These are phyloP conservation scores for Teratosphaeria pseudoeucalypti DNA, from an alignment of 2,329 filamentous ascomycete species.

Conservation along the genomic window DNA sequence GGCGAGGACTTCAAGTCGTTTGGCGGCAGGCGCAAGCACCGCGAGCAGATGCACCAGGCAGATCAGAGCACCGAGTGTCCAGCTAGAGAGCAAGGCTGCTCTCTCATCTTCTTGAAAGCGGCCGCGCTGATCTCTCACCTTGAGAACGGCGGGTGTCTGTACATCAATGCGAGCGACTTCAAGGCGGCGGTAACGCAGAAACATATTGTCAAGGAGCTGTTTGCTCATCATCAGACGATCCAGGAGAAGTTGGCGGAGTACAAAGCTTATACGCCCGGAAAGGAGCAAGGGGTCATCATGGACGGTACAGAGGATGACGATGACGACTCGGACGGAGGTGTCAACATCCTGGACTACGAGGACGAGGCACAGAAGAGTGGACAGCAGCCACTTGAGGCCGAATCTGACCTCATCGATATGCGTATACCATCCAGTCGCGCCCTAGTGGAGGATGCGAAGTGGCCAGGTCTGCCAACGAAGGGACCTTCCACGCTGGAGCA, in stretches of 20 bases:
- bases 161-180: conserved; percentile 35
- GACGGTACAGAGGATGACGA: not conserved
- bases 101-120: conserved; percentile 37
- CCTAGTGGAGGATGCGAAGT: not conserved
- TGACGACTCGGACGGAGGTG: conserved; percentile 5
- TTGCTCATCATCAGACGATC: conserved; percentile 19
- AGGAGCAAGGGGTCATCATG: not conserved
- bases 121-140: conserved; percentile 43
- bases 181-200: conserved; percentile 42
- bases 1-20: conserved; percentile 45
- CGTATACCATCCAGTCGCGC: not conserved
- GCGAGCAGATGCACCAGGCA: conserved; percentile 35
- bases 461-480: not conserved
- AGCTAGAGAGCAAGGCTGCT: conserved; percentile 34
- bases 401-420: conserved; percentile 3
- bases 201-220: conserved; percentile 32
- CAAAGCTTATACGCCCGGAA: not conserved
- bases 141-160: conserved; percentile 41
- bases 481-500: not conserved
- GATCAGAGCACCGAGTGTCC: conserved; percentile 42
- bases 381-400: conserved; percentile 6
- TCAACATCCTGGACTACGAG: conserved; percentile 12
- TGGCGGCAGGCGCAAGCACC: conserved; percentile 42
- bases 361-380: conserved; percentile 8
- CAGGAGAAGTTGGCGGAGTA: conserved; percentile 7